Evolutionary conservation across 2,329 filamentous ascomycete genomes (phyloP), one percentile per base, ranked within the genome.

Genomic region (Whalleya microplaca): DNA sequence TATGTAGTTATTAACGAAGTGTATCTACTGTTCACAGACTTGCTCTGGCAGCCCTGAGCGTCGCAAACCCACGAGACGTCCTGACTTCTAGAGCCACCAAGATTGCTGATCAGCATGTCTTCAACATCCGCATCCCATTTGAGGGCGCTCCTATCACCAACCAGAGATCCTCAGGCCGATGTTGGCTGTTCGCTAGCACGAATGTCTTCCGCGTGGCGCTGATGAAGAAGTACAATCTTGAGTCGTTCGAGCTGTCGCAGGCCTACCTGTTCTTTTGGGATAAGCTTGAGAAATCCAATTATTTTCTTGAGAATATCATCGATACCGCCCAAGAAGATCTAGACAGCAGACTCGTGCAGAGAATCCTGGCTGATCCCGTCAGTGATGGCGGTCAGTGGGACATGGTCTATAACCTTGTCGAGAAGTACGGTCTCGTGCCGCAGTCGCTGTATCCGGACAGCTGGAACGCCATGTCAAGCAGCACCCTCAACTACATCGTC

Each of bases 201-300:
- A 96, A 96, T 66, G 87, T 96, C 53, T 95, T 96, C 76, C 88
- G 92, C 23, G 83, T 96, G n/a, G 89, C 91, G 1, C 80, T 96
- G 45, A 94, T 95, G 88, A 89, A 90, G 74, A 88, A 88, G 67
- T 90, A 96, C 73, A 84, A 86, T 61, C 83, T 96, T 19, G 83
- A 87, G 45, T 80, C 83, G 51, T 96, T 96, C 67, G 90, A 96
- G 78, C 80, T 96, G n/a, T 92, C 88, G 27, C 92, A 96, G 74
- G 81, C 88, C 1, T 96, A 96, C 68, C 82, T 96, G 3, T 96
- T 94, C 77, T 96, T 92, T 81, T 96, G 90, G 88, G 92, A 96
- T 73, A 96, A 96, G 77, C 84, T 96, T 19, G 92, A 96, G 74
- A 96, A 96, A 74, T 82, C 89, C 8, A 96, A 96, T 73, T 96